Conservation (phyloP, 345 rosid genomes). For the Brassica incana region DNA sequence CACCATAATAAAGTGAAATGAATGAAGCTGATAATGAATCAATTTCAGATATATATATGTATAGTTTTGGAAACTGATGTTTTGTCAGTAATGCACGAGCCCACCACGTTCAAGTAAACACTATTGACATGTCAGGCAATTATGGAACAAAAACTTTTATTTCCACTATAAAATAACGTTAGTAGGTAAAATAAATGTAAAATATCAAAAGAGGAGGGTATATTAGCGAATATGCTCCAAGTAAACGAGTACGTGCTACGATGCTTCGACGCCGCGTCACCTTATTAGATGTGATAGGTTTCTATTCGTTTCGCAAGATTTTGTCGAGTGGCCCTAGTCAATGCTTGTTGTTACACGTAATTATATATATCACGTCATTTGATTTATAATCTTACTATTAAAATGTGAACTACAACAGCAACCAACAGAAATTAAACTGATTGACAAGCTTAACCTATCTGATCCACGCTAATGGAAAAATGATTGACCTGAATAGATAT, state of each 20-base stretch:
- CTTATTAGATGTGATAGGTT: not conserved
- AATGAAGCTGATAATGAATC: not conserved
- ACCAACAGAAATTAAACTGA: not conserved
- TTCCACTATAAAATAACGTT: not conserved
- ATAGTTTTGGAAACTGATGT: not conserved
- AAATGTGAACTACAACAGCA: not conserved
- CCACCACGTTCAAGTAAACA: constrained; percentile 9
- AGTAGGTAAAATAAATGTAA: not conserved
- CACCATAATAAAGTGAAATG: constrained; percentile 20
- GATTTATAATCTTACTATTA: not conserved
- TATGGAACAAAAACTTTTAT: not conserved
- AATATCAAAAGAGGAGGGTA: not conserved
- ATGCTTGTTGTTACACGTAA: not conserved
- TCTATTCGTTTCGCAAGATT: not conserved
- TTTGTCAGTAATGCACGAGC: constrained; percentile 12
- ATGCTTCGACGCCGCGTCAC: not conserved
- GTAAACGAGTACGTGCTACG: not conserved
- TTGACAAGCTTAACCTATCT: not conserved
- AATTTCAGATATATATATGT: not conserved
- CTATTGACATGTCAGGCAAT: not conserved
- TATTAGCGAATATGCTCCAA: not conserved
- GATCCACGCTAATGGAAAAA: not conserved
- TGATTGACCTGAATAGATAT: not conserved
- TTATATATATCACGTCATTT: not conserved
- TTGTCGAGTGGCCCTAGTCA: not conserved